Conservation (phyloP, 2,329 filamentous ascomycete species). For the Microcyclospora pomicola region DNA sequence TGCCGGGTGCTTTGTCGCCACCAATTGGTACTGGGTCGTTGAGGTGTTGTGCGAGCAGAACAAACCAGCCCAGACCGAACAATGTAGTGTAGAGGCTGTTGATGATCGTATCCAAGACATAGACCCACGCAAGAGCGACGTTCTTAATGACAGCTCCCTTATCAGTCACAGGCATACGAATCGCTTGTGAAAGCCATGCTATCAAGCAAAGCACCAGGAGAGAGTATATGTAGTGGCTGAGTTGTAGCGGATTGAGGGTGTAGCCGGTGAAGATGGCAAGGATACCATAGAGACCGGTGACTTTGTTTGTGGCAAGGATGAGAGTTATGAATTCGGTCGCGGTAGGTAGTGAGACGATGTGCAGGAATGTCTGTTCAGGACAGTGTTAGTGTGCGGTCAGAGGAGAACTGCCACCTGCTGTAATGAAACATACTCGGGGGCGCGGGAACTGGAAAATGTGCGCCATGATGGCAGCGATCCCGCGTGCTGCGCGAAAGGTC, state of each 20-base stretch:
- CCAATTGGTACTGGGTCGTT: constrained; percentile 25
- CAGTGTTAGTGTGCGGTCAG: not conserved
- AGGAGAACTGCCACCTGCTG: not conserved
- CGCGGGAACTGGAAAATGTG: constrained; percentile 8
- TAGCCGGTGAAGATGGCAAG: constrained; percentile 81
- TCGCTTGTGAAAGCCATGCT: constrained; percentile 60
- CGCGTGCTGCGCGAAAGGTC: too few species aligned
- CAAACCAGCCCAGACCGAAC: constrained; percentile 78
- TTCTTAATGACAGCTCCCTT: constrained; percentile 61
- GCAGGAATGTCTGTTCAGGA: constrained; percentile 58
- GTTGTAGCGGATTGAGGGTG: constrained; percentile 65
- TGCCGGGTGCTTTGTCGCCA: constrained; percentile 27
- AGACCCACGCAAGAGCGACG: constrained; percentile 71
- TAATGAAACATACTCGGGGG: constrained; percentile 6
- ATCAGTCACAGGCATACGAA: constrained; percentile 41
- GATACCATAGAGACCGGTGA: constrained; percentile 79
- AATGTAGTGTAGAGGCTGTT: constrained; percentile 70
- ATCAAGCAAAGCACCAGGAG: constrained; percentile 55
- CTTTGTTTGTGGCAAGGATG: constrained; percentile 78
- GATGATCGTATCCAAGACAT: constrained; percentile 66
- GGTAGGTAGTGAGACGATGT: constrained; percentile 72
- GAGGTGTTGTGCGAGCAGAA: constrained; percentile 50
- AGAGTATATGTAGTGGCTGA: constrained; percentile 87
- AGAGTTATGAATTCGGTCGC: constrained; percentile 75
- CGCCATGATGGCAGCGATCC: constrained; percentile 3